These are phyloP conservation scores for Pseudopyricularia javanii DNA, from an alignment of 2,329 filamentous ascomycete species.

Conservation along the genomic window DNA sequence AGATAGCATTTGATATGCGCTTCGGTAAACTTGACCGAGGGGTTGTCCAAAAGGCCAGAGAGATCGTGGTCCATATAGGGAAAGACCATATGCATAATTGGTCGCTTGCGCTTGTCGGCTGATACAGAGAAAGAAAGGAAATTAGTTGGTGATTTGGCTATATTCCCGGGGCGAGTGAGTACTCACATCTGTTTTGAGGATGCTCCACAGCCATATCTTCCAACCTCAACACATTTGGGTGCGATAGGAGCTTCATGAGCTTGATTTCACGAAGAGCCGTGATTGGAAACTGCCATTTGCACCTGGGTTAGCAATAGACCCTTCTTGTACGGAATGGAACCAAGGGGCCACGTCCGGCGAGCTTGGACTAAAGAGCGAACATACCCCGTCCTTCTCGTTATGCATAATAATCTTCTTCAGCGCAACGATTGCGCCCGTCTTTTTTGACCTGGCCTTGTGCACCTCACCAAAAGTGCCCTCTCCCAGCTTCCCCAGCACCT, in stretches of 20 bases:
- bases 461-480: slow-evolving; percentile 98
- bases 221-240: slow-evolving; percentile 73
- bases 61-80: slow-evolving; percentile 99
- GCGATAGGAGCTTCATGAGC: slow-evolving; percentile 86
- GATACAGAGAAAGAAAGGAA: not conserved
- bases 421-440: slow-evolving; percentile 64
- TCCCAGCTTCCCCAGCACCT: slow-evolving; percentile 71
- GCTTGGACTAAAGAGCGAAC: slow-evolving; percentile 15
- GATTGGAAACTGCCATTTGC: slow-evolving; percentile 64
- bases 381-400: slow-evolving; percentile 90
- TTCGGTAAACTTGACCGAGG: slow-evolving; percentile 73
- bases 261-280: slow-evolving; percentile 96
- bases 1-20: slow-evolving; percentile 97
- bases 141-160: not conserved
- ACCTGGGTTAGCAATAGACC: slow-evolving; percentile 4
- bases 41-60: slow-evolving; percentile 93
- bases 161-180: slow-evolving; percentile 6
- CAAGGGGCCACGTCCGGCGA: not conserved
- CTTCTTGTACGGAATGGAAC: slow-evolving; percentile 2
- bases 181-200: slow-evolving; percentile 45
- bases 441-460: slow-evolving; percentile 72
- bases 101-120: slow-evolving; percentile 68
- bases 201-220: slow-evolving; percentile 96
- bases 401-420: slow-evolving; percentile 99
- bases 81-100: slow-evolving; percentile 96